phyloP scores from a whole-genome alignment of 352 stramenopile genomes.

The Aphanomyces invadans region DNA sequence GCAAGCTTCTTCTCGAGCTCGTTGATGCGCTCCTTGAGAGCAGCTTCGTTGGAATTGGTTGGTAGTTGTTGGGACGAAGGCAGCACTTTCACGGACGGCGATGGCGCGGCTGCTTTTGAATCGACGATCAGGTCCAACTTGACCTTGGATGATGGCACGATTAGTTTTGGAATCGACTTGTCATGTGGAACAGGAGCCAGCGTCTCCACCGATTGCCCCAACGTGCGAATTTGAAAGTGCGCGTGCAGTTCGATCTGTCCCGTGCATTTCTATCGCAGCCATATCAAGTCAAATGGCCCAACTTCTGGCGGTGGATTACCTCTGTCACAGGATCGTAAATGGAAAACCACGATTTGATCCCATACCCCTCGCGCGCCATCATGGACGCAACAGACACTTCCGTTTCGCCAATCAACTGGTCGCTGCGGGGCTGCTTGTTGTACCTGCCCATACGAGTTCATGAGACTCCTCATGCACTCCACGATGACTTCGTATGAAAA shows the following conservation, averaged over 20 bases:
- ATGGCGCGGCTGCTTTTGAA: background rate
- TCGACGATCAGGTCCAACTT: background rate
- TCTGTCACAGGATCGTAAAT: slow-evolving; percentile 21
- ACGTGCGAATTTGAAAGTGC: slow-evolving; percentile 21
- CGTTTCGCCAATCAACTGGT: slow-evolving; percentile 63
- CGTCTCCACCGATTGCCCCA: no score
- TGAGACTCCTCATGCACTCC: no score
- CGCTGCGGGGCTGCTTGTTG: slow-evolving; percentile 57
- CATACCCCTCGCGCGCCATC: slow-evolving; percentile 58
- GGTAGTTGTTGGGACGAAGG: background rate
- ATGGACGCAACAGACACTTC: slow-evolving; percentile 64
- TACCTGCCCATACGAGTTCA: no score
- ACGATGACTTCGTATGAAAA: no score
- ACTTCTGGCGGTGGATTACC: background rate
- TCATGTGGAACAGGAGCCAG: no score
- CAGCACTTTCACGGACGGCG: background rate
- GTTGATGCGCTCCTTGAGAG: slow-evolving; percentile 8
- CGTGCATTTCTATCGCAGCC: slow-evolving; percentile 14
- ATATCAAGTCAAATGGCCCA: slow-evolving; percentile 12
- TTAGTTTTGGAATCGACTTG: no score
- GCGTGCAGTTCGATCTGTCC: slow-evolving; percentile 20
- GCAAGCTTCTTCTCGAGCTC: slow-evolving; percentile 10
- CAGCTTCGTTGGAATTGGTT: background rate
- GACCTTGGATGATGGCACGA: no score
- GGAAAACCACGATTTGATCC: slow-evolving; percentile 56